Evolutionary conservation across 345 rosid species (phyloP).

Genomic region (Rhodamnia argentea): DNA sequence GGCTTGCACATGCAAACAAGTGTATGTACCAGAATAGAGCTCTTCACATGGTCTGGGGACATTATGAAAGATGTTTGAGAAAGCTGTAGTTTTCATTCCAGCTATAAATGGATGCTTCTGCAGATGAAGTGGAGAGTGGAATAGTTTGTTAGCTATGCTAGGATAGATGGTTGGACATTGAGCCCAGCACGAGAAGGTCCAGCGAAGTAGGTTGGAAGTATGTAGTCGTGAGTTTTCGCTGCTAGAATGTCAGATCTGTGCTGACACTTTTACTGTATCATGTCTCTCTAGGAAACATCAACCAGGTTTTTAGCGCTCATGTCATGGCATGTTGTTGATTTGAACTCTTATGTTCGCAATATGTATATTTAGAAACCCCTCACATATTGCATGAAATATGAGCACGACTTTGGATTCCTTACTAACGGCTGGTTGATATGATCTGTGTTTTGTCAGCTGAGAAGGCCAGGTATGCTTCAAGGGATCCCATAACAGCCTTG

Average conservation of each 20-base stretch:
- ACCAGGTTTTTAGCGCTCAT: neutral
- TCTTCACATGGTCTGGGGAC: neutral
- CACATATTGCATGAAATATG: neutral
- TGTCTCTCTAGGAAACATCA: neutral
- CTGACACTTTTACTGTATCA: neutral
- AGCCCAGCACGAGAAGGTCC: neutral
- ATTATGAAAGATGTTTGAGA: neutral
- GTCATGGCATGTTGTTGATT: neutral
- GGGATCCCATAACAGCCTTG: conserved; percentile 43
- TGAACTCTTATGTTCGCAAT: neutral
- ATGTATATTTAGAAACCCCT: neutral
- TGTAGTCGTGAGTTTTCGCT: neutral
- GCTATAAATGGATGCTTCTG: neutral
- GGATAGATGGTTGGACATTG: neutral
- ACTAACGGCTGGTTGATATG: neutral
- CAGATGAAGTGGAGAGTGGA: neutral
- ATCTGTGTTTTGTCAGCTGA: conserved; percentile 15
- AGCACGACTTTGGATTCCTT: neutral
- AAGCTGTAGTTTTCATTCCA: neutral
- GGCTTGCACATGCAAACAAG: neutral
- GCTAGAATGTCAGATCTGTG: neutral
- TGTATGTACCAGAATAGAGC: neutral
- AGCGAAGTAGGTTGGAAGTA: neutral
- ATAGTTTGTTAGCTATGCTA: neutral
- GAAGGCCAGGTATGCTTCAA: conserved; percentile 44